Evolutionary conservation across 768 basidiomycete genomes (phyloP).

Genomic region (Tulasnella sp.): DNA sequence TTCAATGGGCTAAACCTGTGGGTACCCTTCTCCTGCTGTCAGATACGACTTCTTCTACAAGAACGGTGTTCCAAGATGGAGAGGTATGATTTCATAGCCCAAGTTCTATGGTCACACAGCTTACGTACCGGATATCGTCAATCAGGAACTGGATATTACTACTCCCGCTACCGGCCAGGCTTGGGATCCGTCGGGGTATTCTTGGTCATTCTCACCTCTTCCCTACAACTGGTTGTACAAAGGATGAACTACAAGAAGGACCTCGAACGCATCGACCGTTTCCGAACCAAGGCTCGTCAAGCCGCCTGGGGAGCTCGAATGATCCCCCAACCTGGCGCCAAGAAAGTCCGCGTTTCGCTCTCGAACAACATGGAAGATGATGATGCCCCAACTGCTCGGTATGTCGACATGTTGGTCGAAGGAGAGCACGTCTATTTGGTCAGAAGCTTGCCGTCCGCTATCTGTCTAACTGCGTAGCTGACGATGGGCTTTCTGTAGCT

Average conservation of each 20-base stretch:
- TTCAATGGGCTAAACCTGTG: neutral
- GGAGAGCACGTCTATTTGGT: conserved; percentile 68
- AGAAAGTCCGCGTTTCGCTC: conserved; percentile 48
- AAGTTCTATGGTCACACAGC: neutral
- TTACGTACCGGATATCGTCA: neutral
- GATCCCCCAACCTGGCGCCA: conserved; percentile 51
- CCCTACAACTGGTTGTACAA: conserved; percentile 74
- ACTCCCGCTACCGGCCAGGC: conserved; percentile 91
- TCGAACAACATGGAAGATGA: conserved; percentile 13
- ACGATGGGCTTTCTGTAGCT: conserved; percentile 38
- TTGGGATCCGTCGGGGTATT: conserved; percentile 73
- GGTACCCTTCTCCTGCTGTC: conserved; percentile 28
- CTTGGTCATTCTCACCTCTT: conserved; percentile 67
- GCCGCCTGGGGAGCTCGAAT: conserved; percentile 80
- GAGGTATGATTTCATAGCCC: conserved; percentile 37
- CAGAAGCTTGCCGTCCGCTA: conserved; percentile 28
- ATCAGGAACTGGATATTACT: conserved; percentile 81
- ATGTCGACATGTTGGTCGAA: conserved; percentile 77
- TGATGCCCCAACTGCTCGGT: conserved; percentile 27
- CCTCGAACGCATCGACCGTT: conserved; percentile 54
- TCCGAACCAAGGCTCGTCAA: conserved; percentile 52
- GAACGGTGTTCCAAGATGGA: conserved; percentile 95
- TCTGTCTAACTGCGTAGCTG: conserved; percentile 11
- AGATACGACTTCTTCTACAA: conserved; percentile 63
- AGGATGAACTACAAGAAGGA: conserved; percentile 69